Base-by-base conservation (phyloP, 2,329 filamentous ascomycete genomes). In the Sordariomycetes sp. region DNA sequence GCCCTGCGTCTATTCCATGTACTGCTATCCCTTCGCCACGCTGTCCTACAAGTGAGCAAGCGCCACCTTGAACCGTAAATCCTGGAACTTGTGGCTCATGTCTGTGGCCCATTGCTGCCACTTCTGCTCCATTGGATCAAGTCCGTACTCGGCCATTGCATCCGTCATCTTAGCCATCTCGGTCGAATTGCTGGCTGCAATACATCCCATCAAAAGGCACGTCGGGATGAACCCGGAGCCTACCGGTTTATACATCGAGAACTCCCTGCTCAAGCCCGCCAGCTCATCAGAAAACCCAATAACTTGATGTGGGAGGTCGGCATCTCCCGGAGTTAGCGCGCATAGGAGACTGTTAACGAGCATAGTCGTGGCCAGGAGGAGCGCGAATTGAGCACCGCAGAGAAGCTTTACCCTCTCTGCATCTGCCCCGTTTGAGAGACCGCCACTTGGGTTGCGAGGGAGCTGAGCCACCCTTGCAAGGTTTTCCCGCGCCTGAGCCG, bases 151-250 rank as follows among this genome's bases (percentile, higher is more conserved):
- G 8, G 6, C 25, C 54, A 56, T 22, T 2, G 32, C 32, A 42
- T 17, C 39, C 39, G 35, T 56, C 39, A 56, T 56, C 6, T 51
- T 28, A 6, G 32, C 25, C 25, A 56, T 3, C 13, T 56, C 25
- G 10, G 42, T 54, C 2, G 35, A 20, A 13, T 75, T 72, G 2
- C 66, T 66, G 2, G 62, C 62, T 24, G 61, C 59, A 0, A 62
- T 61, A 64, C 64, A 67, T 0, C 63, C 67, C 1, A 64, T 57
- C 10, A 65, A 52, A 2, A 69, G 59, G 12, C 61, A 63, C 1
- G 64, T 56, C 5, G 65, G 64, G 32, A 67, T 61, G 24, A 65
- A 64, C 34, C 62, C 62, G 7, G 67, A 63, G 1, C 64, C 68
- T 1, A 68, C 52, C 5, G 68, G 67, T 8, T 64, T 54, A 52